Evolutionary conservation across 352 stramenopile species (phyloP), one percentile per base, ranked within the genome.

Genomic region (Phytophthora sp.): DNA sequence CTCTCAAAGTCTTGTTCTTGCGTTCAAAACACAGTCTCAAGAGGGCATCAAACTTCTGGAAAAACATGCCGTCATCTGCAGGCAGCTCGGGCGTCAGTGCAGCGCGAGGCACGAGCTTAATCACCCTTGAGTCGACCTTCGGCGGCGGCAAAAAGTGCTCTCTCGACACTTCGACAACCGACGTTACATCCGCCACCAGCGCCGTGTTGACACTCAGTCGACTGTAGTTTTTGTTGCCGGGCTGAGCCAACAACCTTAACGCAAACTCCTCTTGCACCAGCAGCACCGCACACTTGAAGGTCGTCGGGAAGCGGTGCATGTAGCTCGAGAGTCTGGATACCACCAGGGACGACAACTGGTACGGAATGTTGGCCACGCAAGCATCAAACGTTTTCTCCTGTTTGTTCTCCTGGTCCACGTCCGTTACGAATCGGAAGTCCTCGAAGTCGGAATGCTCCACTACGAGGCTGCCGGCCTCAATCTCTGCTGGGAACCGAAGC

Each of bases 221-320:
- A 56, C 80, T 91, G 71, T 94, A 96, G 66, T 82, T 92, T 59
- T 91, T 82, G 26, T 78, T 71, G 2, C 87, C 86, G 1, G 88
- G 78, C 52, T 83, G 80, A n/a, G 88, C 85, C 26, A 94, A 59
- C 5, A 96, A 67, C 36, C 88, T 70, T 63, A 82, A 63, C 1
- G 86, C 86, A 58, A 96, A 96, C 54, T 96, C 88, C 38, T 95
- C 87, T 47, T 96, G 88, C 20, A 96, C 82, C 20, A 96, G 70
- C 33, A 96, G 63, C 62, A 96, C 84, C 0, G 80, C 79, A 52
- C 76, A 89, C 51, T 80, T 72, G 52, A 92, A 80, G 12, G 54
- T 76, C 23, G 71, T 70, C 1, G 82, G 74, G 51, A 84, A 89
- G 20, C 63, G 62, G 54, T 84, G 76, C 75, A 91, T 88, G 69